Conservation (phyloP, 139 green algal species). For the Chlorella sp. region DNA sequence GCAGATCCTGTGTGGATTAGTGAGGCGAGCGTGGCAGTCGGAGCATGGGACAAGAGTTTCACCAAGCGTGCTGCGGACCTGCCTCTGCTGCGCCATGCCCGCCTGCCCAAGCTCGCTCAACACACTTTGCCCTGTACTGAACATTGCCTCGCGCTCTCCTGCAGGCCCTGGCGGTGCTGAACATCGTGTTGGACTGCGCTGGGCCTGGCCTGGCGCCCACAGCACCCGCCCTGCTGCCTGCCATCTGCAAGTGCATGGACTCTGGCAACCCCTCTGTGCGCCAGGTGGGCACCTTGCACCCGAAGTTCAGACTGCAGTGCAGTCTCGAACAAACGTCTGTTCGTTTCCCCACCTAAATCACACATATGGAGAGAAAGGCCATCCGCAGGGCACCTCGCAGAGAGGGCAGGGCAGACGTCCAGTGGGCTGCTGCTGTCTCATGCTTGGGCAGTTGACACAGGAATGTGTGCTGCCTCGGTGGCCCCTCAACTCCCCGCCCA, state of each 20-base stretch:
- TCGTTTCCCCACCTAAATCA: no score
- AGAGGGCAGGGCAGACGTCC: no score
- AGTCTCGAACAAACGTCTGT: no score
- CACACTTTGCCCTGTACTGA: background rate
- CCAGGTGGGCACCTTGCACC: background rate
- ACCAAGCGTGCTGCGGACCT: no score
- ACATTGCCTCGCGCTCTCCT: background rate
- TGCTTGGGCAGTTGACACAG: background rate
- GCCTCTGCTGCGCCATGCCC: no score
- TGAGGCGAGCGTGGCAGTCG: no score
- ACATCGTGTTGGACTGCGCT: background rate
- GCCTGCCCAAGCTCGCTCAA: no score
- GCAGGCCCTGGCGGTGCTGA: constrained; percentile 7
- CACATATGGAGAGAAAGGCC: no score
- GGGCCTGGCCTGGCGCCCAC: background rate
- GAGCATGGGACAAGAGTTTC: no score
- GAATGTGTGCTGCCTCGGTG: background rate
- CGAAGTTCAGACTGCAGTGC: no score
- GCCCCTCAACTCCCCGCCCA: background rate
- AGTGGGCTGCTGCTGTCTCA: background rate
- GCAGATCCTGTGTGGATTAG: no score
- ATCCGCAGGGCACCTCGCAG: no score
- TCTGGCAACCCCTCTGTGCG: constrained; percentile 19
- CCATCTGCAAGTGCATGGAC: constrained; percentile 21
- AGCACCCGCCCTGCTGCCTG: background rate